phyloP scores from a whole-genome alignment of 2,329 filamentous ascomycete species.

The Curvularia eragrostidis region DNA sequence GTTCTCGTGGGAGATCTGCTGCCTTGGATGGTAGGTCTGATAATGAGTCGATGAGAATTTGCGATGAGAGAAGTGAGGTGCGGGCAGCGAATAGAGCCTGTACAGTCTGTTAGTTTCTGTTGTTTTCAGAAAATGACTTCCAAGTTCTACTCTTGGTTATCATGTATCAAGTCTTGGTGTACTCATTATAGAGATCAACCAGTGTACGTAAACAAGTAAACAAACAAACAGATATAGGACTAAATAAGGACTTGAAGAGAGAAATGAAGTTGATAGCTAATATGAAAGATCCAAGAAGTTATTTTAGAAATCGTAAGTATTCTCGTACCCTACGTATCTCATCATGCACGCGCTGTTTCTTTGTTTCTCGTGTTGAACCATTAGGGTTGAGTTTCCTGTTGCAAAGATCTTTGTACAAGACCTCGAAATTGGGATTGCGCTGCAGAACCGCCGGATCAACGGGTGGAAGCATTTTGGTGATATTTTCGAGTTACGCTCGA shows the following conservation, averaged over 20 bases:
- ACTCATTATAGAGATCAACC: neutral
- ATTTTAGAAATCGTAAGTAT: neutral
- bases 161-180: neutral
- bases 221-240: neutral
- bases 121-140: neutral
- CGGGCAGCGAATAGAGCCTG: slow-evolving; percentile 50
- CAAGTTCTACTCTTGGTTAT: neutral
- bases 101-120: slow-evolving; percentile 7
- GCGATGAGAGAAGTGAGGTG: slow-evolving; percentile 39
- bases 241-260: neutral
- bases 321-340: slow-evolving; percentile 48
- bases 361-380: slow-evolving; percentile 53
- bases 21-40: slow-evolving; percentile 43
- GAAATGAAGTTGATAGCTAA: neutral
- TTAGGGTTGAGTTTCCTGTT: slow-evolving; percentile 53
- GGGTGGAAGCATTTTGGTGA: slow-evolving; percentile 50
- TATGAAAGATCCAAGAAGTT: neutral
- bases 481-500: neutral
- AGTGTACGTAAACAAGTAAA: slow-evolving; percentile 5
- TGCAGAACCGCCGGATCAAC: slow-evolving; percentile 47
- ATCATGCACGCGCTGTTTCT: slow-evolving; percentile 52
- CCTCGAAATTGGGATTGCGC: slow-evolving; percentile 54
- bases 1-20: slow-evolving; percentile 50
- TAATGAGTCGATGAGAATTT: slow-evolving; percentile 47
- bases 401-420: slow-evolving; percentile 55